Conservation (phyloP, 176 grass and related monocot species). For the Oryza meyeriana region DNA sequence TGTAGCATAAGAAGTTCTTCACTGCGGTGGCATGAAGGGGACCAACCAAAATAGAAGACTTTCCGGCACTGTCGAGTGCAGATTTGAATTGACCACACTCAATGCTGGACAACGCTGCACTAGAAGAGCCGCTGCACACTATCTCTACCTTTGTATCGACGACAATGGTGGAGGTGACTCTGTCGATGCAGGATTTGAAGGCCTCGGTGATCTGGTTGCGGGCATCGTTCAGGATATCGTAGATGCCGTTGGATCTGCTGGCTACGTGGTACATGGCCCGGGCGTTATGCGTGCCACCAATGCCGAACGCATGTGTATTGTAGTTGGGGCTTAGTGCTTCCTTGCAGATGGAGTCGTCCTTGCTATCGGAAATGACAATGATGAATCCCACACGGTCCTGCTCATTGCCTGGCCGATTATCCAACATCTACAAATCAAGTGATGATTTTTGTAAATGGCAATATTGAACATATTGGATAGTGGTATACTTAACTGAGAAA, state of each 20-base stretch:
- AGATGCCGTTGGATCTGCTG: background rate
- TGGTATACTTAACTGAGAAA: too few species aligned
- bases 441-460: too few species aligned
- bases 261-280: background rate
- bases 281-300: background rate
- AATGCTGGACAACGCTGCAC: background rate
- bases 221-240: background rate
- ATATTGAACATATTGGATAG: too few species aligned
- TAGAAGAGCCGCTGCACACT: background rate
- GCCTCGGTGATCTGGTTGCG: background rate
- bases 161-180: background rate
- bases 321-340: background rate
- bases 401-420: background rate
- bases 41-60: background rate
- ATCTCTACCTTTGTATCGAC: background rate
- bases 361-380: background rate
- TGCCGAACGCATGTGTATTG: background rate
- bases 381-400: background rate
- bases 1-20: background rate
- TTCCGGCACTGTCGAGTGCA: fast-evolving
- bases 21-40: background rate
- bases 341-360: background rate
- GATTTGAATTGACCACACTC: background rate
- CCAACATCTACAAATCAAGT: background rate
- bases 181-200: background rate